Base-by-base conservation (phyloP, 1,139 yeast species). In the Kurtzmaniella quercitrusa region DNA sequence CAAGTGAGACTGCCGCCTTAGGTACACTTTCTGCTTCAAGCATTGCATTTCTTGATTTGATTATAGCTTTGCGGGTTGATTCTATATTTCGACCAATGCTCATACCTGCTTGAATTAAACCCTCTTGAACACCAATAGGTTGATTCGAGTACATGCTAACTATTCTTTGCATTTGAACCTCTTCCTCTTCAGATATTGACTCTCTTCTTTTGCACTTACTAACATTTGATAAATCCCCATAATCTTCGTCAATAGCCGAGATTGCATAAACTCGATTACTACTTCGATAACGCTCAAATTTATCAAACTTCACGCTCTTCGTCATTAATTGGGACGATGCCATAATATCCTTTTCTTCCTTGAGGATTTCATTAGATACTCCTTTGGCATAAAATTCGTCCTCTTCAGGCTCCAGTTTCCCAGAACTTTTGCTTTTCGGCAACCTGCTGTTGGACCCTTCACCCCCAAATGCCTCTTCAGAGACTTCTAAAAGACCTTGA, bases 111-210 rank as follows among this genome's bases (percentile, higher is more conserved):
- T 74, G 74, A 45, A 72, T 74, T 9, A 91, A 59, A 0, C 97
- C 98, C 50, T 84, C 83, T 49, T 77, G 78, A 23, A 87, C 64
- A 42, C 76, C 78, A 16, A 66, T 68, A 0, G 98, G 98, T 57
- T 88, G 97, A 57, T 88, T 80, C 0, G 96, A 88, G 60, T 89
- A 89, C 28, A 86, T 70, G 63, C 96, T 87, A 5, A 85, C 74
- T 21, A 78, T 63, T 50, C 74, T 78, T 22, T 62, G 63, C 28
- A 69, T 72, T 33, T 67, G 70, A 7, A 63, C 73, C 18, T 26
- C 51, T 12, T 49, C 54, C 14, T 47, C 47, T 9, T 47, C 52
- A 33, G 48, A 48, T 12, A 47, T 50, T n/a, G 57, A 60, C 12
- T 59, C 63, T 28, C 60, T 65, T 35, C 32, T 26, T 38, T 33